Base-by-base conservation (phyloP, 1,139 yeast species). In the Geotrichum cucujoidarum region DNA sequence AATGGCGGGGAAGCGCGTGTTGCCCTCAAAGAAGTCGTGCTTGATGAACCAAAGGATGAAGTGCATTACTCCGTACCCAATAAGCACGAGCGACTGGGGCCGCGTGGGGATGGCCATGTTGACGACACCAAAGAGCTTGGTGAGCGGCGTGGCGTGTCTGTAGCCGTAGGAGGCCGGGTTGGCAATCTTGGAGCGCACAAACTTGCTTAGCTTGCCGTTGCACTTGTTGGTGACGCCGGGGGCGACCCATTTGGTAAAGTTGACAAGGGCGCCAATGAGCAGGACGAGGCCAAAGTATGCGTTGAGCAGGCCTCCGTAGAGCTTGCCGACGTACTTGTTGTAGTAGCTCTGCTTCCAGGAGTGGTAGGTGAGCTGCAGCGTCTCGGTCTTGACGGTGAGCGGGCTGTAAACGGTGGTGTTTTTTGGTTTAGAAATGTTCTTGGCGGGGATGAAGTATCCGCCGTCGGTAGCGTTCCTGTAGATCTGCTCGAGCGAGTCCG, bases 241-340 rank as follows among this genome's bases (percentile, higher is more conserved):
- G 14, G 39, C 36, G 8, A 40, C 22, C 10, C 20, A 24, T 14
- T 49, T 38, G 46, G 42, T 17, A 48, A 52, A 4, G 49, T 61
- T 61, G 25, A 54, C 36, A 4, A 54, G 7, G 4, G 54, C 39
- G 1, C 55, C 65, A 8, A 42, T 29, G 3, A 52, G 30, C 31
- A 61, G 43, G 4, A 62, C 45, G 1, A 55, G 20, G 6, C 45
- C 56, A 58, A 64, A 62, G 48, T 58, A 62, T 3, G 53, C 59
- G 1, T 60, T 42, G 3, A 60, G 42, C 11, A 53, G 53, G 39
- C 53, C 51, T 1, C 65, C 66, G 40, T 52, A 58, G 24, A 38
- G 22, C 20, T 30, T 13, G 7, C 37, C 44, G 4, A 27, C 8
- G 34, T 40, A 47, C 29, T 29, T 27, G 10, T 32, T 30, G 20